Base-by-base conservation (phyloP, 1,139 yeast species). In the Candida tetrigidarum region DNA sequence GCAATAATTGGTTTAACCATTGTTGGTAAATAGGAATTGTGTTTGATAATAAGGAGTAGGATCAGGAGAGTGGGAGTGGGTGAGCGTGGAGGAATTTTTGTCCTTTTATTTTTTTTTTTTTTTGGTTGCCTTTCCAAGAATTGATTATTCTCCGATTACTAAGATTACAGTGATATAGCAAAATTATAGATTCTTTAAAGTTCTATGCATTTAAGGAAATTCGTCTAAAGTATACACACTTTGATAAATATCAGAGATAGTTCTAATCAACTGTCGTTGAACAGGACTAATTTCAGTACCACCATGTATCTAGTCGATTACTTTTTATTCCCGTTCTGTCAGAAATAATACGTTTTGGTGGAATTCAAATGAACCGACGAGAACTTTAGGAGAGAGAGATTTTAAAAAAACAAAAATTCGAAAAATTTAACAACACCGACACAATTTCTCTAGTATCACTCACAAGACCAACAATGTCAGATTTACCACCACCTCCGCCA, bases 1-100 rank as follows among this genome's bases (percentile, higher is more conserved):
- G 98, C 97, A 58, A 93, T 82, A 59, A 90, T 84, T 44, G 96
- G 76, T 63, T 81, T 77, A 45, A 86, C 91, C 95, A 86, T 86
- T 43, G 37, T 34, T 11, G 28, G n/a, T n/a, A n/a, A n/a, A n/a
- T n/a, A 19, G n/a, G 12, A 4, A 18, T 30, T 30, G 22, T 15
- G 9, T 11, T 15, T 6, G 9, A 10, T 10, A n/a, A 30, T 18
- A 30, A 20, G 7, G 16, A 30, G 18, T 14, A 15, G n/a, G 9
- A 27, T 22, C 23, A 9, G 28, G n/a, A 26, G 26, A 15, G 12
- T 5, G 39, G 25, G 14, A 36, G 39, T 9, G 22, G 20, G n/a
- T 15, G 19, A n/a, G 26, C n/a, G 35, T 18, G 37, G 4, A 33
- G 26, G 26, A 20, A 3, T 22, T 22, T 34, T 23, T 22, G 14